Conservation (phyloP, 2,329 filamentous ascomycete species). For the Trichoderma citrinoviride region DNA sequence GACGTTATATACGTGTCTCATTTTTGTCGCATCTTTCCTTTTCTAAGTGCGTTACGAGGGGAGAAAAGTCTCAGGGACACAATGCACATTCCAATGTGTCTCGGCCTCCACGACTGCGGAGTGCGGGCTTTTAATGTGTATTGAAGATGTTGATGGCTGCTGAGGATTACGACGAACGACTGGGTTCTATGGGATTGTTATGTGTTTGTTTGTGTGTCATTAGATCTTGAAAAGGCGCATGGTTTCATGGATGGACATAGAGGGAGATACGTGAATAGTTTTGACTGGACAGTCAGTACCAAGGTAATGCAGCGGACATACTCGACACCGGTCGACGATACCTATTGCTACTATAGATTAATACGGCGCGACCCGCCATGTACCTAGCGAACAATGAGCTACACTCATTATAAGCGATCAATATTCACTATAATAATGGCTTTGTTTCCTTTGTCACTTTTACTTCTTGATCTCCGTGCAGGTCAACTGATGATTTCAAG, state of each 20-base stretch:
- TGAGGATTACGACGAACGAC: conserved; percentile 7
- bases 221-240: conserved; percentile 17
- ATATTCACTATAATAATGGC: no score
- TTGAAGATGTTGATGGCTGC: not conserved
- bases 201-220: not conserved
- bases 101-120: not conserved
- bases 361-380: conserved; percentile 15
- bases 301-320: conserved; percentile 6
- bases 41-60: conserved; percentile 23
- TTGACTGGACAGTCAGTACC: not conserved
- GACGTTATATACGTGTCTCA: conserved; percentile 48
- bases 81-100: conserved; percentile 10
- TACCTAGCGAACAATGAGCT: conserved; percentile 13
- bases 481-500: not conserved
- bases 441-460: no score
- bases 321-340: conserved; percentile 7
- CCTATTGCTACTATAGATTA: conserved; percentile 20
- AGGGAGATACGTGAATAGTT: conserved; percentile 12
- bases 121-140: not conserved
- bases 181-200: conserved; percentile 8
- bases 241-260: conserved; percentile 22
- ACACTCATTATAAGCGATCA: not conserved
- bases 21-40: conserved; percentile 47
- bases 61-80: not conserved
- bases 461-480: no score